phyloP scores from a whole-genome alignment of 352 stramenopile genomes.

The Pythium plurisporium region DNA sequence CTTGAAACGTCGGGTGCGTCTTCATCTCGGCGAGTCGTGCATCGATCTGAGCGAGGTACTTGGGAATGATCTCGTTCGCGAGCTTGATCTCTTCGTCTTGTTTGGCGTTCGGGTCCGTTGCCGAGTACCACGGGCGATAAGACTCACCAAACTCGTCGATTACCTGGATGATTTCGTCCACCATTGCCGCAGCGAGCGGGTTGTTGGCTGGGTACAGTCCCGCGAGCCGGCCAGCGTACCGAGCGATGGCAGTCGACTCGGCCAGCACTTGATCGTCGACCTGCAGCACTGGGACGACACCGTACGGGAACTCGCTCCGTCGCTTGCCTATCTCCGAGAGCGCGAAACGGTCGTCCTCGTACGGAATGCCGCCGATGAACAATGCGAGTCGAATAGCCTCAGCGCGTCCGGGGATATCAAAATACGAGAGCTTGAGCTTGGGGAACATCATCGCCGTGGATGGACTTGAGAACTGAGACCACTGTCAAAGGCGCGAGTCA shows the following conservation, averaged over 20 bases:
- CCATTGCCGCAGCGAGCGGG: not conserved
- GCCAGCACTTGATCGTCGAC: conserved; percentile 36
- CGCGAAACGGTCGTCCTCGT: conserved; percentile 47
- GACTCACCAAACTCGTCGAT: not conserved
- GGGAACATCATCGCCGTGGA: not conserved
- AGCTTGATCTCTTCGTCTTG: not conserved
- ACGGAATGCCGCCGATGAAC: conserved; percentile 40
- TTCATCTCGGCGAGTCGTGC: not conserved
- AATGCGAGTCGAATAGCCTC: conserved; percentile 56
- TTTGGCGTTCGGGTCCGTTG: not conserved
- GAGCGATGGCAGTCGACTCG: conserved; percentile 53
- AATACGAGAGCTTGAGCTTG: conserved; percentile 64
- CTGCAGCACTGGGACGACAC: conserved; percentile 37
- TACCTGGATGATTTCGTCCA: not conserved
- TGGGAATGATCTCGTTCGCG: not conserved
- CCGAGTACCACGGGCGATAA: not conserved
- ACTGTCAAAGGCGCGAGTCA: no score
- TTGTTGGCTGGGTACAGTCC: conserved; percentile 50
- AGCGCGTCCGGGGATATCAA: conserved; percentile 38
- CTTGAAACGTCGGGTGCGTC: not conserved
- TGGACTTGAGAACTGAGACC: not conserved
- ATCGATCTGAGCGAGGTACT: not conserved
- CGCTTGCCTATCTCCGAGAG: no score
- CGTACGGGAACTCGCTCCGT: conserved; percentile 42
- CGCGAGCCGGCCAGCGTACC: conserved; percentile 45